These are phyloP conservation scores for Herpomyces periplanetae DNA, from an alignment of 2,329 filamentous ascomycete genomes.

Conservation along the genomic window DNA sequence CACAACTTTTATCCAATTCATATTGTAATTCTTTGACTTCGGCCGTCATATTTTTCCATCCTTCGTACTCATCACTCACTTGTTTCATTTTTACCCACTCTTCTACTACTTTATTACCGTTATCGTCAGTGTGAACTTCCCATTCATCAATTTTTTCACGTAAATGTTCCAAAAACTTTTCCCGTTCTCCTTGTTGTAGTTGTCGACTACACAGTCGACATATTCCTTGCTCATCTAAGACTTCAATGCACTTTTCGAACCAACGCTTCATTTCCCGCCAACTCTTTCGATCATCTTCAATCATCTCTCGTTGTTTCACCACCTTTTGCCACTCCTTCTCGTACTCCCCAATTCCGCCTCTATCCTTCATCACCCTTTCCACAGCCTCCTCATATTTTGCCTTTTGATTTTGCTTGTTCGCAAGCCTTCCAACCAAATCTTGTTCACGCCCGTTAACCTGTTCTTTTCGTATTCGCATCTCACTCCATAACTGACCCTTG, in stretches of 20 bases:
- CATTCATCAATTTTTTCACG: constrained; percentile 15
- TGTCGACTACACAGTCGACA: constrained; percentile 36
- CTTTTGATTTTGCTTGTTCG: no score
- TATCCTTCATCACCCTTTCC: constrained; percentile 12
- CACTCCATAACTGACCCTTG: no score
- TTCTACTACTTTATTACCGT: no score
- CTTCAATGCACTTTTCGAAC: constrained; percentile 23
- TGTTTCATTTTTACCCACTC: no score
- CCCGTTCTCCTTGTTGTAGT: constrained; percentile 20
- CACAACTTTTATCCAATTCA: no score
- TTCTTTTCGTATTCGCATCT: no score
- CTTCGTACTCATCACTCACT: no score
- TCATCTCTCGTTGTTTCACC: constrained; percentile 10
- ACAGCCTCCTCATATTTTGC: constrained; percentile 14
- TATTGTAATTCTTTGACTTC: no score
- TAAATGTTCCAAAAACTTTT: constrained; percentile 25
- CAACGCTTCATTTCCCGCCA: constrained; percentile 28
- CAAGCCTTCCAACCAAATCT: no score
- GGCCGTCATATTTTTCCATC: no score
- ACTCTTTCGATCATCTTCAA: constrained; percentile 22
- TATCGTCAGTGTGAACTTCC: no score
- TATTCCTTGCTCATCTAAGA: constrained; percentile 22
- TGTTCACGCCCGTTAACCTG: no score
- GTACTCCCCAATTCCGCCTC: not conserved
- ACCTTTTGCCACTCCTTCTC: not conserved